A percentile compares a stretch with the other conserved stretches of the same genome.
Conservation (phyloP, 2,329 filamentous ascomycete species). For the Neonectria ditissima region DNA sequence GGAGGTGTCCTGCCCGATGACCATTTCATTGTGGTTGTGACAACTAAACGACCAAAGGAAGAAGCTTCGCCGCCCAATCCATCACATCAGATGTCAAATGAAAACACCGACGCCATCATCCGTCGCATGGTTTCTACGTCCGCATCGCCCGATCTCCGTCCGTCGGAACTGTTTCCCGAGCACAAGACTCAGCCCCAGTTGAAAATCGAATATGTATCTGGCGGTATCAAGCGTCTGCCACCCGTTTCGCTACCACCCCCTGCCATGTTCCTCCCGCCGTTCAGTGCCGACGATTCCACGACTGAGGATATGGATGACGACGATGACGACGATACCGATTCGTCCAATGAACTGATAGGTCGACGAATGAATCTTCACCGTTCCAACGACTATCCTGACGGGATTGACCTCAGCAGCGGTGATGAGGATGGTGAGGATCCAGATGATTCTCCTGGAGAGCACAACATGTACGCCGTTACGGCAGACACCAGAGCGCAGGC, state of each 20-base stretch:
- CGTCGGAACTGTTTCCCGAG: constrained; percentile 10
- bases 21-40: constrained; percentile 69
- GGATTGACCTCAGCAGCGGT: constrained; percentile 54
- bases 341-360: constrained; percentile 48
- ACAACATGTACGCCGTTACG: constrained; percentile 48
- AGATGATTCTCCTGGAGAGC: constrained; percentile 48
- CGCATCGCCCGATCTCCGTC: constrained; percentile 49
- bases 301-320: constrained; percentile 46
- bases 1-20: constrained; percentile 72
- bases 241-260: constrained; percentile 65
- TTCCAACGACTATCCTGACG: constrained; percentile 57
- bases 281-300: constrained; percentile 56
- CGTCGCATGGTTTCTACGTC: constrained; percentile 57
- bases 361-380: constrained; percentile 52
- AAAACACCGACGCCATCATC: constrained; percentile 56
- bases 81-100: constrained; percentile 35
- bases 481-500: constrained; percentile 25
- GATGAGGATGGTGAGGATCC: constrained; percentile 58
- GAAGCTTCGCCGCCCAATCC: constrained; percentile 26
- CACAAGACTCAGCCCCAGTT: constrained; percentile 37
- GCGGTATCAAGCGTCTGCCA: constrained; percentile 56
- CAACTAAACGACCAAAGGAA: constrained; percentile 58
- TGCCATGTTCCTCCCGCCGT: constrained; percentile 62
- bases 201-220: constrained; percentile 60
- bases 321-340: constrained; percentile 47